Base-by-base conservation (phyloP, 768 basidiomycete genomes). In the Tricholoma terreum region DNA sequence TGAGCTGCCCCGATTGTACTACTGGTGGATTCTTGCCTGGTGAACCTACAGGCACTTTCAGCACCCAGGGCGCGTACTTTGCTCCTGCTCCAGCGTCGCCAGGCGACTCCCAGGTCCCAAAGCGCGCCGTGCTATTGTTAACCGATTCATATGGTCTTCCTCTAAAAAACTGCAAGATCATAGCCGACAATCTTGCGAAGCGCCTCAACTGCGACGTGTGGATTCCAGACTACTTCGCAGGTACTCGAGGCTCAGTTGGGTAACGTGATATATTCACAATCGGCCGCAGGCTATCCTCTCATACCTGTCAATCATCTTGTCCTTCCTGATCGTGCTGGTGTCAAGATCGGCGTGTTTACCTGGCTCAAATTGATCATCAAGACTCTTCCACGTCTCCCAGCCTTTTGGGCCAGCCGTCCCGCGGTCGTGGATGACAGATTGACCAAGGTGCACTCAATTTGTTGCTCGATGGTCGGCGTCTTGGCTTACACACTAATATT, bases 91-190 rank as follows among this genome's bases (percentile, higher is more conserved):
- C 75, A 6, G 72, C 65, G 34, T 61, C 59, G 33, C 64, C 64
- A 3, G 46, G 42, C 17, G 55, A 59, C 52, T 27, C 49, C 45
- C 19, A 27, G 24, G 62, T 50, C 54, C 57, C 66, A 14, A 73
- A 69, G 42, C 69, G 66, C 4, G 76, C 77, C 17, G 64, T 83
- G 42, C 58, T 83, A n/a, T 65, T 84, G 12, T 69, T 84, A 46
- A 82, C 80, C 0, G 83, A 85, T 54, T 74, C 73, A n/a, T 86
- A 83, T 61, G 84, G 82, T 1, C 69, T 84, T 1, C 70, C 74
- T 5, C 61, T 84, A 34, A 70, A 73, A 12, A 84, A 85, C 58
- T 73, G 67, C 63, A 83, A 80, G 64, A 71, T 85, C 50, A 69
- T 84, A 1, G 82, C 82, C 2, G 82, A 85, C 67, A 67, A 66